Percentiles rank a stretch among this genome's conserved stretches.
Evolutionary conservation across 2,329 filamentous ascomycete species (phyloP).

Genomic region (Trichoderma asperellum): DNA sequence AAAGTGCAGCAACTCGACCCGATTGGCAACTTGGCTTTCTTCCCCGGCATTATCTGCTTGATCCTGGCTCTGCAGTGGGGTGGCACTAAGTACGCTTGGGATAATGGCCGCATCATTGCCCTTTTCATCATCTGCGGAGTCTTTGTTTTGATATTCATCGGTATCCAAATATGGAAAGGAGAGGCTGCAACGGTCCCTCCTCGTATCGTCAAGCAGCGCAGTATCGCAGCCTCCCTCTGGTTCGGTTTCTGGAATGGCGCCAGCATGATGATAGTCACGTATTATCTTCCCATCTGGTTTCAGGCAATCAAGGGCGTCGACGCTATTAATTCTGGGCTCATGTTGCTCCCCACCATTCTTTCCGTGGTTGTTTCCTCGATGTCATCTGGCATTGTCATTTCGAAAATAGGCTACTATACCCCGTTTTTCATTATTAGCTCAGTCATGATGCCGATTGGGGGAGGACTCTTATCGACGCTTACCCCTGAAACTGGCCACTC

Average conservation of each 20-base stretch:
- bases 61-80: constrained; percentile 49
- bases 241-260: constrained; percentile 18
- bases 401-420: constrained; percentile 47
- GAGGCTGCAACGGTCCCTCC: constrained; percentile 48
- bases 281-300: constrained; percentile 57
- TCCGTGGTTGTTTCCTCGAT: constrained; percentile 37
- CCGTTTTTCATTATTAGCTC: constrained; percentile 45
- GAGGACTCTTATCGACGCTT: constrained; percentile 49
- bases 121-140: constrained; percentile 44
- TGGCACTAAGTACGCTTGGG: constrained; percentile 38
- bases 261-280: constrained; percentile 34
- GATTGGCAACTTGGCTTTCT: constrained; percentile 30
- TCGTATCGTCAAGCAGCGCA: constrained; percentile 44
- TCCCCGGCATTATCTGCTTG: constrained; percentile 15
- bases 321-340: constrained; percentile 39
- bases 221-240: neutral
- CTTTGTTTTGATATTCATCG: constrained; percentile 39
- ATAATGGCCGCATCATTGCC: constrained; percentile 40
- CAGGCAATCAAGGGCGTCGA: constrained; percentile 48
- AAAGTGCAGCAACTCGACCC: constrained; percentile 36
- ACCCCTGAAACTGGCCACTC: constrained; percentile 30
- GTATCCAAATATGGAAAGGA: constrained; percentile 40
- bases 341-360: constrained; percentile 38
- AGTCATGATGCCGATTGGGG: constrained; percentile 42
- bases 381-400: constrained; percentile 37